These are phyloP conservation scores for Steccherinum ochraceum DNA, from an alignment of 768 basidiomycete genomes.

Conservation along the genomic window DNA sequence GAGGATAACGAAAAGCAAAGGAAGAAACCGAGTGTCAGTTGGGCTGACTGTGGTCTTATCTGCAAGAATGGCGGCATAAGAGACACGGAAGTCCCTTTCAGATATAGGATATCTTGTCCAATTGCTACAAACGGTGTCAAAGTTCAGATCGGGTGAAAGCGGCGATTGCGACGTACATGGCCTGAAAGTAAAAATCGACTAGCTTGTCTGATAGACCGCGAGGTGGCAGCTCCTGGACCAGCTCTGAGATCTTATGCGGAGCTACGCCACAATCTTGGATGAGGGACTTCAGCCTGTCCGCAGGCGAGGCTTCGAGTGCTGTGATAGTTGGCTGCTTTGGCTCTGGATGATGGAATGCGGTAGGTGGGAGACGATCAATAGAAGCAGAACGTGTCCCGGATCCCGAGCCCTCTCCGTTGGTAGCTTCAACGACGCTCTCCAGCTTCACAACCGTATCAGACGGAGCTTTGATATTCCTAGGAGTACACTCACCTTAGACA, in stretches of 20 bases:
- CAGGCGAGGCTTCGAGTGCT: constrained; percentile 42
- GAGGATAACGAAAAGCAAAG: constrained; percentile 88
- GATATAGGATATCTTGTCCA: constrained; percentile 92
- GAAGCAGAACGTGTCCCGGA: constrained; percentile 4
- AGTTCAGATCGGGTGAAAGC: constrained; percentile 9
- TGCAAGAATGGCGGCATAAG: constrained; percentile 58
- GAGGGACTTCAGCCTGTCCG: constrained; percentile 77
- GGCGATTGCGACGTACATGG: constrained; percentile 55
- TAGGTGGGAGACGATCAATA: constrained; percentile 12
- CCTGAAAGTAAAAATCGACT: constrained; percentile 74
- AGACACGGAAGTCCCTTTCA: constrained; percentile 71
- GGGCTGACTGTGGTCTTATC: constrained; percentile 64
- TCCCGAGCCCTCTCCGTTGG: constrained; percentile 9
- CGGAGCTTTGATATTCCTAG: constrained; percentile 4
- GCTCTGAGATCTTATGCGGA: constrained; percentile 84
- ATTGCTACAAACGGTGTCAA: constrained; percentile 46
- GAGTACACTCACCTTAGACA: constrained; percentile 59
- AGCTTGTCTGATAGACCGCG: constrained; percentile 68
- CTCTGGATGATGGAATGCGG: constrained; percentile 5
- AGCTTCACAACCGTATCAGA: constrained; percentile 30
- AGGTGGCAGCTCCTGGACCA: constrained; percentile 84
- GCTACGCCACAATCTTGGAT: constrained; percentile 91
- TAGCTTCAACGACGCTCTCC: constrained; percentile 37
- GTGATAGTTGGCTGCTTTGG: not conserved
- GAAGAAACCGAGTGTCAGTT: constrained; percentile 77